Percentiles rank a stretch among this genome's conserved stretches.
These are phyloP conservation scores for Scheffersomyces coipomensis DNA, from an alignment of 805 yeast species.

Conservation along the genomic window DNA sequence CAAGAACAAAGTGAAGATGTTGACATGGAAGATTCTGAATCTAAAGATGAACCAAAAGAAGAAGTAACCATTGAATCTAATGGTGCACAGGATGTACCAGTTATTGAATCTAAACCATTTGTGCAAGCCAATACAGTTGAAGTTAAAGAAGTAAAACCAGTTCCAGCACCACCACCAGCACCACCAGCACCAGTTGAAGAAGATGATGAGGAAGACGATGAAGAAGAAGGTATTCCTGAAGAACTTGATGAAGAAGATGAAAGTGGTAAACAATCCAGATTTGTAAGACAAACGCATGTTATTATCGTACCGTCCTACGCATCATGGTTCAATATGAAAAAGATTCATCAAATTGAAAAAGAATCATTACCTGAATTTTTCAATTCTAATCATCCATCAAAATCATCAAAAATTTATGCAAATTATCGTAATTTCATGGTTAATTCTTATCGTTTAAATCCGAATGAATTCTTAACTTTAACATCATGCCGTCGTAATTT, in stretches of 20 bases:
- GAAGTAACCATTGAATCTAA: not conserved
- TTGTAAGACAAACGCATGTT: conserved; percentile 67
- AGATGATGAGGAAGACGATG: conserved; percentile 2
- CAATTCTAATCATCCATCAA: conserved; percentile 65
- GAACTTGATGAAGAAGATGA: conserved; percentile 10
- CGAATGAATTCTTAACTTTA: conserved; percentile 83
- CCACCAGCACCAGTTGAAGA: not conserved
- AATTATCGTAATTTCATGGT: conserved; percentile 87
- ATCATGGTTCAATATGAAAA: conserved; percentile 76
- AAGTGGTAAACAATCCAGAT: conserved; percentile 14
- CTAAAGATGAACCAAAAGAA: not conserved
- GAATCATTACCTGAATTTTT: conserved; percentile 89
- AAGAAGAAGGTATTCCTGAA: conserved; percentile 7
- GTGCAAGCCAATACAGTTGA: too few species aligned
- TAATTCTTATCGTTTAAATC: conserved; percentile 83
- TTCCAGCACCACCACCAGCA: not conserved
- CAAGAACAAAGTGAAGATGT: not conserved
- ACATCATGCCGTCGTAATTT: conserved; percentile 90
- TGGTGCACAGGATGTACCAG: too few species aligned
- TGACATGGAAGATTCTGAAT: conserved; percentile 1
- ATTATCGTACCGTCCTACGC: conserved; percentile 86
- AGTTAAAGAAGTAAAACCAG: not conserved
- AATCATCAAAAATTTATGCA: conserved; percentile 78
- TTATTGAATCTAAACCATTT: too few species aligned
- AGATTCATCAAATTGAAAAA: conserved; percentile 73